Percentiles rank a stretch among this genome's conserved stretches.
Conservation (phyloP, 139 green algal species). For the Coelastrella sp. region DNA sequence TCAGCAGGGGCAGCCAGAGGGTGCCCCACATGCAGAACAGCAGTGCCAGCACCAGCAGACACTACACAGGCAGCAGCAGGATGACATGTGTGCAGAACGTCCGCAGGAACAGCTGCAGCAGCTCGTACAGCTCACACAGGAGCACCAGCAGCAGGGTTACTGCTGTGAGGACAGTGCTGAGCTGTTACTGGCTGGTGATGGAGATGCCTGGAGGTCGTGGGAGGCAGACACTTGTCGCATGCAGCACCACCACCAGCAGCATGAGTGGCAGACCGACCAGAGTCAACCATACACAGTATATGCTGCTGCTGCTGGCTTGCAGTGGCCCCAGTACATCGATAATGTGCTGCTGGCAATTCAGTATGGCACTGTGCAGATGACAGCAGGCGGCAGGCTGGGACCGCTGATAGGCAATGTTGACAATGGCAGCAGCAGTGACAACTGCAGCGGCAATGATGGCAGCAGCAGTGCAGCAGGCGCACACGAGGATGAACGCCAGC, state of each 20-base stretch:
- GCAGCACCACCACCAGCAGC: neutral
- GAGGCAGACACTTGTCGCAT: no score
- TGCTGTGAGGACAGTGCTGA: neutral
- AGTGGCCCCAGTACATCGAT: neutral
- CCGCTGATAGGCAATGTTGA: neutral
- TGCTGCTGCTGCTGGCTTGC: neutral
- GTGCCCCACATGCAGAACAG: no score
- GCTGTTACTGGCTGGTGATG: no score
- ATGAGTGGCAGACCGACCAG: neutral
- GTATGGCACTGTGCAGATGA: neutral
- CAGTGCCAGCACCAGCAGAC: no score
- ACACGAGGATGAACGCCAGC: neutral
- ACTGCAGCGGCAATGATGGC: neutral
- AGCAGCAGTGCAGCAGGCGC: neutral
- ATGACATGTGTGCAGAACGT: neutral
- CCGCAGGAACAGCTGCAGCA: neutral
- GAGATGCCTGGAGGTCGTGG: no score
- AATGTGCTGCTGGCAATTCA: neutral
- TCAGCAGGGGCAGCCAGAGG: no score
- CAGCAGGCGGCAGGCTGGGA: neutral
- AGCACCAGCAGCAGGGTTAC: constrained; percentile 16
- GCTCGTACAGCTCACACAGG: no score
- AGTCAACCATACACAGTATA: no score
- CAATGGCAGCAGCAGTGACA: neutral
- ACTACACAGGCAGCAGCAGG: neutral